Conservation (phyloP, 2,329 filamentous ascomycete genomes). For the Curvularia spicifera region DNA sequence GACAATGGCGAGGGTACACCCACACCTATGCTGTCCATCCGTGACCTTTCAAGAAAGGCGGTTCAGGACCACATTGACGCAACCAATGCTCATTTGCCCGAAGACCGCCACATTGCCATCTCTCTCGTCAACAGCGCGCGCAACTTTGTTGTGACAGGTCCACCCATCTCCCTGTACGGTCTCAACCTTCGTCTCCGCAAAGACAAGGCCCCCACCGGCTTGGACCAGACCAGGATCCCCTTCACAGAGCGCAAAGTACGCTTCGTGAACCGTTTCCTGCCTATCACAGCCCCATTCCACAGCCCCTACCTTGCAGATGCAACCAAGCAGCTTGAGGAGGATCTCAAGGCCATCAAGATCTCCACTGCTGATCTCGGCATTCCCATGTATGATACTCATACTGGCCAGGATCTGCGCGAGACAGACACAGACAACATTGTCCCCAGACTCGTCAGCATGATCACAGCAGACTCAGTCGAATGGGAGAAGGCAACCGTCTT, state of each 20-base stretch:
- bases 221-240: constrained; percentile 93
- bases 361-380: constrained; percentile 76
- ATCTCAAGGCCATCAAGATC: constrained; percentile 82
- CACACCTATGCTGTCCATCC: constrained; percentile 97
- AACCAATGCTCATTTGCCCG: constrained; percentile 93
- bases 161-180: constrained; percentile 94
- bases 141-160: constrained; percentile 95
- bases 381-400: constrained; percentile 80
- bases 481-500: constrained; percentile 97
- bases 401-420: constrained; percentile 80
- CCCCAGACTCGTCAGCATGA: constrained; percentile 85
- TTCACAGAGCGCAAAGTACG: constrained; percentile 95
- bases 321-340: constrained; percentile 80
- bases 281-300: constrained; percentile 98
- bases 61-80: constrained; percentile 97
- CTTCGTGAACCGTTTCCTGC: constrained; percentile 95
- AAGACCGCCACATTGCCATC: constrained; percentile 91
- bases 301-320: constrained; percentile 90
- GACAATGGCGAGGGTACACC: constrained; percentile 95
- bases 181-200: constrained; percentile 94
- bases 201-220: constrained; percentile 94
- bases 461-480: constrained; percentile 90
- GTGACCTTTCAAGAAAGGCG: constrained; percentile 84
- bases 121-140: constrained; percentile 96
- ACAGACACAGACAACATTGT: constrained; percentile 76